These are phyloP conservation scores for Emydomyces testavorans DNA, from an alignment of 2,329 filamentous ascomycete genomes.

Conservation along the genomic window DNA sequence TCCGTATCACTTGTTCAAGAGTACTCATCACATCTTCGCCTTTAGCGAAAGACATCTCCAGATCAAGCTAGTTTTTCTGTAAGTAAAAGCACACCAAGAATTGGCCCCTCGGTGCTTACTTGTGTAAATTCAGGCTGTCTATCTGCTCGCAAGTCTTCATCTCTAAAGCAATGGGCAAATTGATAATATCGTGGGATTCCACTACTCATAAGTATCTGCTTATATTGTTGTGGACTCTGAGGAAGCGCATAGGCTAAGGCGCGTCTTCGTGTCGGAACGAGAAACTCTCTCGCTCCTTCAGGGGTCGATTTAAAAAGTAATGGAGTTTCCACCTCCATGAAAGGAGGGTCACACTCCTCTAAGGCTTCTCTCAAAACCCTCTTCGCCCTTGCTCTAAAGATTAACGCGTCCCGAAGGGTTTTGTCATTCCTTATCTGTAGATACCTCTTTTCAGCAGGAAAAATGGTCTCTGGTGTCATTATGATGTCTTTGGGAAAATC, in stretches of 20 bases:
- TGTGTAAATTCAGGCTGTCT: conserved; percentile 95
- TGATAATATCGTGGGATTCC: conserved; percentile 78
- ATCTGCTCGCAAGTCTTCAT: conserved; percentile 86
- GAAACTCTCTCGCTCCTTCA: conserved; percentile 86
- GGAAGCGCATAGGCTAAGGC: conserved; percentile 81
- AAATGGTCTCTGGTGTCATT: conserved; percentile 61
- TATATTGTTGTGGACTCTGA: conserved; percentile 96
- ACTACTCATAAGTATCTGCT: conserved; percentile 91
- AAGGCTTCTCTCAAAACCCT: conserved; percentile 46
- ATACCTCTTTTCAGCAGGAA: conserved; percentile 64
- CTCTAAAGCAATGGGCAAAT: conserved; percentile 86
- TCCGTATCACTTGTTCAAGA: conserved; percentile 42
- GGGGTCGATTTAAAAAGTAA: conserved; percentile 95
- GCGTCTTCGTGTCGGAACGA: conserved; percentile 70
- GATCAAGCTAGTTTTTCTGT: conserved; percentile 53
- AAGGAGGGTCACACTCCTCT: conserved; percentile 42
- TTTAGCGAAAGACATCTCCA: conserved; percentile 81
- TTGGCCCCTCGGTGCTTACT: conserved; percentile 35
- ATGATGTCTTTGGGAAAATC: conserved; percentile 64
- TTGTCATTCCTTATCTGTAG: conserved; percentile 70
- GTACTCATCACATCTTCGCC: conserved; percentile 57
- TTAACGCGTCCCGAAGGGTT: conserved; percentile 55
- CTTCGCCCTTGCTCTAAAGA: conserved; percentile 54
- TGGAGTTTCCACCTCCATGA: conserved; percentile 79
- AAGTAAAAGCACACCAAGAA: neutral